Base-by-base conservation (phyloP, 1,284 basidiomycete genomes). In the Rhodofomes roseus region DNA sequence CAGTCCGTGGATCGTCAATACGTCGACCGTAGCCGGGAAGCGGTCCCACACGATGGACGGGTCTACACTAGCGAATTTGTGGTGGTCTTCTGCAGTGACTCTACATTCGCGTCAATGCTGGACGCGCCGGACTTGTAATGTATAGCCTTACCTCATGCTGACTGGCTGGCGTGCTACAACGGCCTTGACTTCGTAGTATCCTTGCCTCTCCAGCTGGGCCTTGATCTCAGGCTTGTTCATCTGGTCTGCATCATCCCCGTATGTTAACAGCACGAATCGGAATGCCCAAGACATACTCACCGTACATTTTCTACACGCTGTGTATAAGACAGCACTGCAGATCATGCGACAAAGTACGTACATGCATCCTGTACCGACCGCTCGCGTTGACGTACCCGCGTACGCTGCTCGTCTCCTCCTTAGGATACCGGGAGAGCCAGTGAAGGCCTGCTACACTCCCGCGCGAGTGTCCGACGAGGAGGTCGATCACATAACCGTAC, bases 381-480 rank as follows among this genome's bases (percentile, higher is more conserved):
- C 87, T 83, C n/a, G 80, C 83, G 63, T 91, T 91, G 40, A 91
- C 84, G 57, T 84, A 85, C 2, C 79, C 81, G 6, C 79, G 74
- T 29, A 88, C 81, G 29, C 68, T 71, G 59, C 74, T 77, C 31
- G 82, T 87, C 61, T 84, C 81, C 55, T 81, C 77, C 2, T 65
- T 63, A 2, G 80, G 83, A 63, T 84, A 84, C 8, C 80, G 84
- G 66, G 84, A 85, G 23, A 89, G 65, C 90, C 89, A 92, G 56
- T 79, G 74, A 66, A 87, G 79, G 0, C 76, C 80, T n/a, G 79
- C 80, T n/a, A 90, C 70, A 22, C 85, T 83, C 2, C 88, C 90
- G 25, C 89, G 81, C 16, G 90, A 92, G 70, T 93, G 90, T 1
- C 85, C 89, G 8, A 93, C 79, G 46, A 92, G 66, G 58, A 89